phyloP scores from a whole-genome alignment of 2,329 filamentous ascomycete species.

The Alternaria alternata region DNA sequence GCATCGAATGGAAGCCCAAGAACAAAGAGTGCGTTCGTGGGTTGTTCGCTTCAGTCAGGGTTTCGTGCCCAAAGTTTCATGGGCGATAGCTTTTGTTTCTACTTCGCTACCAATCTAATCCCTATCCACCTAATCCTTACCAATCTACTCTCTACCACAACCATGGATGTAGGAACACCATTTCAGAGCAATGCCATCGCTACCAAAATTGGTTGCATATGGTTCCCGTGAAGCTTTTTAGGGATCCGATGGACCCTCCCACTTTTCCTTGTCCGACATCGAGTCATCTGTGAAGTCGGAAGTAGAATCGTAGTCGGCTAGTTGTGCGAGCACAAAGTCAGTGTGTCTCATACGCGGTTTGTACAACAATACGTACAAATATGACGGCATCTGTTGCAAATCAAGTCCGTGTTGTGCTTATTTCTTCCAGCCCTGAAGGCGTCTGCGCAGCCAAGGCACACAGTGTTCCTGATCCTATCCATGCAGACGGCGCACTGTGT shows the following conservation, averaged over 20 bases:
- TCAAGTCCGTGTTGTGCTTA: background rate
- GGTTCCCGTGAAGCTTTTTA: background rate
- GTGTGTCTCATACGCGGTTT: background rate
- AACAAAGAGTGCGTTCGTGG: background rate
- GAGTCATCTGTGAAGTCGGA: background rate
- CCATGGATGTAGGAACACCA: background rate
- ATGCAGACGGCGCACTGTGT: constrained; percentile 3
- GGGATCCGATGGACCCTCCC: background rate
- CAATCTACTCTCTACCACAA: background rate
- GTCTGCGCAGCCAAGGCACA: background rate
- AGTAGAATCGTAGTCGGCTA: background rate
- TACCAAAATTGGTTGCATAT: background rate
- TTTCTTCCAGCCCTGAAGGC: background rate
- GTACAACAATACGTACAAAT: background rate
- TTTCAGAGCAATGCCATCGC: background rate
- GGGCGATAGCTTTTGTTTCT: background rate
- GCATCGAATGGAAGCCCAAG: background rate
- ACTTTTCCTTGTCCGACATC: background rate
- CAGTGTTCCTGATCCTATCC: background rate
- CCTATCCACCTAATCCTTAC: background rate
- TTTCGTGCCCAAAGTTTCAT: background rate
- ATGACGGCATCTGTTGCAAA: background rate
- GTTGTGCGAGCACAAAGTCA: background rate
- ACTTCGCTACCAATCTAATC: background rate
- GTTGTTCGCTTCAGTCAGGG: background rate